Evolutionary conservation across 2,329 filamentous ascomycete species (phyloP).

Genomic region (Pestalotiopsis sp.): DNA sequence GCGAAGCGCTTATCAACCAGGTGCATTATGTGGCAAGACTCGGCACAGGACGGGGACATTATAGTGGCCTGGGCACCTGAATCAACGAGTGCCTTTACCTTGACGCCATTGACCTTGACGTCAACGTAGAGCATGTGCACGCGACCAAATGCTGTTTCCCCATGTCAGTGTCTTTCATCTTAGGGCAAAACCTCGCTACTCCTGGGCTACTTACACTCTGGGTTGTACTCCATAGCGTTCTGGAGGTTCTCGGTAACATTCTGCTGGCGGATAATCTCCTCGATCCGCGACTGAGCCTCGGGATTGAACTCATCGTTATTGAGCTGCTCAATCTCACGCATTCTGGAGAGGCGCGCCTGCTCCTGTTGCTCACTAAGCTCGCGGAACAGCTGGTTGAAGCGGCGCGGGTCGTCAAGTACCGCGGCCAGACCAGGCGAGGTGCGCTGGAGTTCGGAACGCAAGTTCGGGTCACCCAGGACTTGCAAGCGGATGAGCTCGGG

Average conservation of each 20-base stretch:
- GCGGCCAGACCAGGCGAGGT: slow-evolving; percentile 76
- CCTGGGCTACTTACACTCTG: slow-evolving; percentile 70
- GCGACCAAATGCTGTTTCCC: slow-evolving; percentile 75
- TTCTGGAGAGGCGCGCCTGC: slow-evolving; percentile 72
- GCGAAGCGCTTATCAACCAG: slow-evolving; percentile 91
- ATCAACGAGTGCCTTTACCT: slow-evolving; percentile 94
- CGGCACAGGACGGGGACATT: slow-evolving; percentile 93
- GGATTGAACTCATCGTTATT: slow-evolving; percentile 95
- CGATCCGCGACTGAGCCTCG: slow-evolving; percentile 88
- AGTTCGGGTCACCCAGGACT: slow-evolving; percentile 74
- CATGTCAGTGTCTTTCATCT: neutral
- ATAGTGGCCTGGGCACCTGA: slow-evolving; percentile 97
- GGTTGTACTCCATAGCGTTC: slow-evolving; percentile 95
- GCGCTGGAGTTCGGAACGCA: slow-evolving; percentile 69
- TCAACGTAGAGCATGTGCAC: slow-evolving; percentile 97
- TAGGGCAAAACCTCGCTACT: neutral
- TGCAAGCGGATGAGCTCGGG: slow-evolving; percentile 81
- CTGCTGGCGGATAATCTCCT: slow-evolving; percentile 96
- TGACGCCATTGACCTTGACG: slow-evolving; percentile 89
- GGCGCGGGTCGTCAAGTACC: slow-evolving; percentile 71
- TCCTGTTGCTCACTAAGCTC: slow-evolving; percentile 70
- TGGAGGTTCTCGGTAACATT: slow-evolving; percentile 93
- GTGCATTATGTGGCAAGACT: slow-evolving; percentile 92
- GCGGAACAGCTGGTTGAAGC: slow-evolving; percentile 73
- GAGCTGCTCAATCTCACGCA: slow-evolving; percentile 78